Conservation (phyloP, 2,329 filamentous ascomycete genomes). For the Cryphonectria japonica region DNA sequence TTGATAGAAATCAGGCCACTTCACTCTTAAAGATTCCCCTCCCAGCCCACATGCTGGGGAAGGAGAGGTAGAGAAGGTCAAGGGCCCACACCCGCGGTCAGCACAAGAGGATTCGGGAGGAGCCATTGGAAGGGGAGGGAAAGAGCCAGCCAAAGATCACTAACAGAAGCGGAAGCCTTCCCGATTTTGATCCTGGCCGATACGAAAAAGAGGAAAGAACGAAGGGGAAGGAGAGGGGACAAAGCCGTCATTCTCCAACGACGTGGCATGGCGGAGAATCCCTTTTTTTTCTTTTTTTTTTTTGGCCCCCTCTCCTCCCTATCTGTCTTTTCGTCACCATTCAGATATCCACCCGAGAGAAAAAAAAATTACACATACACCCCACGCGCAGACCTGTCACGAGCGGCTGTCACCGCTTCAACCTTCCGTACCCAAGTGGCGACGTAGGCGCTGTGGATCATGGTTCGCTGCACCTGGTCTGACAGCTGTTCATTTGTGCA, state of each 20-base stretch:
- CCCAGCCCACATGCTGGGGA: constrained; percentile 15
- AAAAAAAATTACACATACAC: background rate
- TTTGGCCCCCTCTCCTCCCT: too few species aligned
- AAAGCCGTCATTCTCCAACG: constrained; percentile 14
- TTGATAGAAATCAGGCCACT: constrained; percentile 20
- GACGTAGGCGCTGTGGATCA: constrained; percentile 5
- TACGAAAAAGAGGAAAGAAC: background rate
- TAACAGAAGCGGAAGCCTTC: constrained; percentile 16
- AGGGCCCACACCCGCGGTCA: constrained; percentile 13
- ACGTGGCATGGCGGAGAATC: constrained; percentile 24
- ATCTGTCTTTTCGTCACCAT: constrained; percentile 9
- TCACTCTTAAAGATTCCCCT: constrained; percentile 1
- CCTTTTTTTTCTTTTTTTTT: too few species aligned
- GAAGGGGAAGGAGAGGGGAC: background rate
- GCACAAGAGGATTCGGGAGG: constrained; percentile 13
- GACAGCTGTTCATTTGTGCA: constrained; percentile 28
- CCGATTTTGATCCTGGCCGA: constrained; percentile 22
- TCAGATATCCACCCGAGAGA: constrained; percentile 15
- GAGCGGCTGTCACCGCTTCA: constrained; percentile 25
- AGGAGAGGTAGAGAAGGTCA: background rate
- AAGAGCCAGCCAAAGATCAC: background rate
- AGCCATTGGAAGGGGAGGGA: background rate
- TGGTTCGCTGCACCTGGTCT: constrained; percentile 17
- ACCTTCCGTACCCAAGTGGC: constrained; percentile 15
- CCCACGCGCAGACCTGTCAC: constrained; percentile 22